Base-by-base conservation (phyloP, 1,139 yeast species). In the Pichia sp. region DNA sequence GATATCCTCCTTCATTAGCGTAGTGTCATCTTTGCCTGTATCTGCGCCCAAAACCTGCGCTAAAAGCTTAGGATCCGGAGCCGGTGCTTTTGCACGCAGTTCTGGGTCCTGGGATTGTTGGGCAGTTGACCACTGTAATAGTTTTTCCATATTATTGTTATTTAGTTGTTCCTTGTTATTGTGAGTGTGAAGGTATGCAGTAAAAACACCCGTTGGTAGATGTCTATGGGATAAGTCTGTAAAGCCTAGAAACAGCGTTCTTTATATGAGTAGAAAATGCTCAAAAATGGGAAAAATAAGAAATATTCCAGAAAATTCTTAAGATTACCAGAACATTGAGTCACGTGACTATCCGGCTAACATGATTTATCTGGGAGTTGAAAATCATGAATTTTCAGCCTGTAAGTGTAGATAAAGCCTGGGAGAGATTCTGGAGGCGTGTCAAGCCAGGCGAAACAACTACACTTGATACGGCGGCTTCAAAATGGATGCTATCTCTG, bases 121-220 rank as follows among this genome's bases (percentile, higher is more conserved):
- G 4, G 91, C 95, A 50, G 91, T 79, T 5, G 97, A 90, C 98
- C 98, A 92, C 63, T 90, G 89, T 61, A 92, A 73, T 63, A 92
- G 71, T 70, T 91, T 91, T 59, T 92, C 97, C 98, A 92, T 92
- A 6, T 40, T 44, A 17, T 3, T 20, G 8, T 4, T 6, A 16
- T n/a, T 1, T 5, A 24, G 8, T 48, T 14, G 40, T 44, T 44
- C 7, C 29, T 24, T 5, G 14, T 5, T 24, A 4, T 44, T 12
- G n/a, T 16, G 9, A 6, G 17, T 4, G n/a, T 14, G 14, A 4
- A 16, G 9, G 30, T 7, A 42, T 16, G 3, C 9, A 6, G 20
- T 20, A 20, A 20, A 20, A 20, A 20, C 24, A 20, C 24, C 24
- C 24, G 24, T 20, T 20, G 24, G 24, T 20, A 3, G n/a, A 20